Percentiles rank a stretch among this genome's conserved stretches.
phyloP scores from a whole-genome alignment of 2,329 filamentous ascomycete genomes.

The Cladosporium cucumerinum region DNA sequence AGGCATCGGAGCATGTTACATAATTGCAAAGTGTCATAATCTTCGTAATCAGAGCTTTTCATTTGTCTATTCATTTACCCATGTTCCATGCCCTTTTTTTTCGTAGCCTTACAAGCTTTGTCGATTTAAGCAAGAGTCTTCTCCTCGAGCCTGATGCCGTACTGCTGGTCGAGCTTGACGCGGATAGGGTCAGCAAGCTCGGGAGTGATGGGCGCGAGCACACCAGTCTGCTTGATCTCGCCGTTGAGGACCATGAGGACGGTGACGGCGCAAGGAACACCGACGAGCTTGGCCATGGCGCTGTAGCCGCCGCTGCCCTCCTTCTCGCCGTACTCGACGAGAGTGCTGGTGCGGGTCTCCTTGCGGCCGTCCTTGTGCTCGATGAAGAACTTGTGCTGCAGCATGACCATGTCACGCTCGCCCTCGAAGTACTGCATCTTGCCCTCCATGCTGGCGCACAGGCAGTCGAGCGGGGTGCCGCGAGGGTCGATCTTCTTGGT shows the following conservation, averaged over 20 bases:
- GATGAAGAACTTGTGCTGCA: conserved; percentile 81
- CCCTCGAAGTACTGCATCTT: conserved; percentile 85
- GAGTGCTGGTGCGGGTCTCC: conserved; percentile 75
- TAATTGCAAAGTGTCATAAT: background rate
- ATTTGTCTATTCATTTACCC: conserved; percentile 2
- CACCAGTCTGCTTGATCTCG: conserved; percentile 39
- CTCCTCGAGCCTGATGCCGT: conserved; percentile 70
- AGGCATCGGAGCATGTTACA: background rate
- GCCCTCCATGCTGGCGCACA: conserved; percentile 82
- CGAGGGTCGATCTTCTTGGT: conserved; percentile 66
- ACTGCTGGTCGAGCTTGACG: conserved; percentile 73
- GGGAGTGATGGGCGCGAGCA: conserved; percentile 72
- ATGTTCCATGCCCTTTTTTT: background rate
- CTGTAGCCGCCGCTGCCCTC: conserved; percentile 62
- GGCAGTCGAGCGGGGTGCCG: conserved; percentile 82
- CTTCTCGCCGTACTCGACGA: conserved; percentile 77
- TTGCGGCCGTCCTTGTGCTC: conserved; percentile 74
- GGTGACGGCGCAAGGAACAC: conserved; percentile 70
- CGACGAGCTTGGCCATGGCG: conserved; percentile 80
- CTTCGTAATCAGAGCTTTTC: conserved; percentile 6
- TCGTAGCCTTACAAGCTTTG: background rate
- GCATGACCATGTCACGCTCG: conserved; percentile 78
- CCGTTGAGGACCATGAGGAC: conserved; percentile 48
- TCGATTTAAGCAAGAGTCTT: conserved; percentile 43
- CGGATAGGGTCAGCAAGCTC: conserved; percentile 71